These are phyloP conservation scores for Exophiala aquamarina DNA, from an alignment of 2,329 filamentous ascomycete genomes.

Conservation along the genomic window DNA sequence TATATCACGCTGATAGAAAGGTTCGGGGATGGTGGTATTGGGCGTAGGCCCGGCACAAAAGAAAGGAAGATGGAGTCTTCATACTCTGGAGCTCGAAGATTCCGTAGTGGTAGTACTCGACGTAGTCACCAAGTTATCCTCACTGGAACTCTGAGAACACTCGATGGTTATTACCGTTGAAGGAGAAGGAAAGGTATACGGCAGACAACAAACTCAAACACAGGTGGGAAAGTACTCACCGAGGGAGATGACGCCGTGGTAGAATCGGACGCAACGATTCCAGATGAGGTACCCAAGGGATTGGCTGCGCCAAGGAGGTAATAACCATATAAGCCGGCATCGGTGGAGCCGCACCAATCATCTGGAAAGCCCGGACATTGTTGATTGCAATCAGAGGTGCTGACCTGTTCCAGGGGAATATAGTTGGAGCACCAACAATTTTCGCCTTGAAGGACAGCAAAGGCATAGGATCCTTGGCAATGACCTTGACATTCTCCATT, in stretches of 20 bases:
- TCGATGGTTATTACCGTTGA: conserved; percentile 24
- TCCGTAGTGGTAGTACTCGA: conserved; percentile 16
- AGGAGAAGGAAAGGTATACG: conserved; percentile 10
- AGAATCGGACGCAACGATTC: conserved; percentile 7
- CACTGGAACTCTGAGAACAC: conserved; percentile 25
- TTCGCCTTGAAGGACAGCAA: conserved; percentile 46
- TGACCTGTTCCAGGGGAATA: conserved; percentile 38
- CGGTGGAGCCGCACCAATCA: conserved; percentile 45
- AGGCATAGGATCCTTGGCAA: conserved; percentile 44
- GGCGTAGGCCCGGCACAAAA: not conserved
- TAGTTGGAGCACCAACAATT: conserved; percentile 52
- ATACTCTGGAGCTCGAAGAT: conserved; percentile 23
- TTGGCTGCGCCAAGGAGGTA: conserved; percentile 33
- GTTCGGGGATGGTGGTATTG: not conserved
- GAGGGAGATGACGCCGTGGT: conserved; percentile 30
- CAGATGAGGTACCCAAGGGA: conserved; percentile 23
- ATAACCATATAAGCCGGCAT: conserved; percentile 44
- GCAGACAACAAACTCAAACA: not conserved
- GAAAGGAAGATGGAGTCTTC: conserved; percentile 13
- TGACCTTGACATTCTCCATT: conserved; percentile 43
- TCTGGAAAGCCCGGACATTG: conserved; percentile 48
- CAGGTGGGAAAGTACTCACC: conserved; percentile 28
- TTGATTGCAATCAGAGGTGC: conserved; percentile 38
- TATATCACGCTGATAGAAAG: too few species aligned
- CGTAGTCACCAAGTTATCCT: conserved; percentile 19